Base-by-base conservation (phyloP, 345 rosid species). In the rapeseed (Brassica napus) region DNA sequence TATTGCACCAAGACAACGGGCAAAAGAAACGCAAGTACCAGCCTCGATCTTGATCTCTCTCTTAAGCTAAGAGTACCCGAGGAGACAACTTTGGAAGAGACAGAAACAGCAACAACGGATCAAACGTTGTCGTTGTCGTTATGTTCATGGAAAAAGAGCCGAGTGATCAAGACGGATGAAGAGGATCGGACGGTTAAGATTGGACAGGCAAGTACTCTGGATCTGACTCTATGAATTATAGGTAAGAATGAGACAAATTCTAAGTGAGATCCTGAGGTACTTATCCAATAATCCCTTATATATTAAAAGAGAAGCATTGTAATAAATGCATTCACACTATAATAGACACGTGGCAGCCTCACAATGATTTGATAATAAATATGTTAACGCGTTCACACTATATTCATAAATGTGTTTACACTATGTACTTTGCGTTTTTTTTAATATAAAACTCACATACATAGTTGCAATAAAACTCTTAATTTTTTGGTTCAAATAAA, bases 261-360 rank as follows among this genome's bases (percentile, higher is more conserved):
- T 80, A 86, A 93, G 98, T 93, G 93, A 93, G 98, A 93, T 91
- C 86, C 85, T 87, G 95, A 86, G 85, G 97, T 91, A 93, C 95
- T 91, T 91, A 78, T 78, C 81, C 83, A 4, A 72, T 71, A 5
- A 72, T n/a, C n/a, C n/a, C n/a, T n/a, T n/a, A n/a, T n/a, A n/a
- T n/a, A n/a, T n/a, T n/a, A n/a, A n/a, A n/a, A n/a, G n/a, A n/a
- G n/a, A n/a, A n/a, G n/a, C n/a, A n/a, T n/a, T n/a, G n/a, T n/a
- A n/a, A n/a, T n/a, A n/a, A n/a, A n/a, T n/a, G n/a, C n/a, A n/a
- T n/a, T n/a, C n/a, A n/a, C n/a, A n/a, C n/a, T n/a, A n/a, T n/a
- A n/a, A n/a, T n/a, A n/a, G n/a, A n/a, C n/a, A n/a, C n/a, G n/a
- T n/a, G n/a, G n/a, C n/a, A n/a, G n/a, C n/a, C n/a, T n/a, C n/a